Evolutionary conservation across 2,329 filamentous ascomycete species (phyloP), one percentile per base, ranked within the genome.

Genomic region (Biscogniauxia mediterranea): DNA sequence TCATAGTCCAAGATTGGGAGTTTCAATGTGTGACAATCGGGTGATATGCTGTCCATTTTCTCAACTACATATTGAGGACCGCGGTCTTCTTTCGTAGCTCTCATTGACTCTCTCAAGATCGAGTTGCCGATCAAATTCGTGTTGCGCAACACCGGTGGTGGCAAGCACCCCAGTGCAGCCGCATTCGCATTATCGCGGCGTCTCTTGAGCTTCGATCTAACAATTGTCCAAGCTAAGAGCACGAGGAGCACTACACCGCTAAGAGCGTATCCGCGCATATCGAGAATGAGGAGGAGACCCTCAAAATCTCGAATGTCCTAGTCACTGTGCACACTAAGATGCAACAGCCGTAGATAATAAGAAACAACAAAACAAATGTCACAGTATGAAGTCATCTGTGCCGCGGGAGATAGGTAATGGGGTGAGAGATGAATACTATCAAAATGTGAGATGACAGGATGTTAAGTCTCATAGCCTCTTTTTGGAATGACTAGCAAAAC

Each of bases 1-100:
- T 76, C 71, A 61, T 77, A 77, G 68, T 77, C 74, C 54, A 73
- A 66, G 58, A 78, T 74, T 19, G 74, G 72, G 6, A 76, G 73
- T 15, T 71, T 66, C 54, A 74, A 58, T 1, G 75, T 77, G 64
- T 77, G 74, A 49, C 71, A 69, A 23, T 70, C 42, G 2, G 64
- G 65, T 15, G 71, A 70, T 1, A 71, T 57, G 46, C 64, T 57
- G 61, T 75, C 66, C 68, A 75, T 70, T n/a, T 68, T 68, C 21
- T 68, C 66, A 49, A 71, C 65, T 13, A 76, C 66, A 62, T 71
- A 74, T 61, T 75, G 69, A n/a, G 73, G 71, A 2, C 73, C 73
- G 19, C 73, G 63, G 60, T 74, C 70, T 61, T 74, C 71, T 58
- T 71, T 72, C 19, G 71, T 75, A 5, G 73, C 74, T 56, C 64